Percentiles rank a stretch among this genome's conserved stretches.
phyloP scores from a whole-genome alignment of 2,329 filamentous ascomycete species.

The Diplodia mutila region DNA sequence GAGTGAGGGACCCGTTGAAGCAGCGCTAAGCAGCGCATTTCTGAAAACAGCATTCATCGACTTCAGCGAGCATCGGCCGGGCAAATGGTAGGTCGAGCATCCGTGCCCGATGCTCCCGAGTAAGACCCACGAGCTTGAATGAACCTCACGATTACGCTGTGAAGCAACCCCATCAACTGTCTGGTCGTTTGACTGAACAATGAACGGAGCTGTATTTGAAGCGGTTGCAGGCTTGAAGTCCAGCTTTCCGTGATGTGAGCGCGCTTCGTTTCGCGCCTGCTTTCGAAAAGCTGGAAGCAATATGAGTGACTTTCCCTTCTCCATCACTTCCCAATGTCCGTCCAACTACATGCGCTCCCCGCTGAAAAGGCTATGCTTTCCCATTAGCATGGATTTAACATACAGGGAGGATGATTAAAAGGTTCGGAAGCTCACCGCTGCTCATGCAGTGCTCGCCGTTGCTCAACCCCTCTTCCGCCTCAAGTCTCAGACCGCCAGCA shows the following conservation, averaged over 20 bases:
- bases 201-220: neutral
- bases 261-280: neutral
- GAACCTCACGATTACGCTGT: neutral
- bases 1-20: neutral
- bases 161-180: neutral
- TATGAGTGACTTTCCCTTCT: neutral
- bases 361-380: neutral
- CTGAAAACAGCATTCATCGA: neutral
- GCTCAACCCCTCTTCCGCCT: neutral
- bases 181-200: neutral
- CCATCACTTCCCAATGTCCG: neutral
- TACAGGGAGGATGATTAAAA: neutral
- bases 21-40: neutral
- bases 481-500: neutral
- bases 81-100: neutral
- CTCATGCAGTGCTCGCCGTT: too few relatives aligned
- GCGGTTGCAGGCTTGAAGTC: neutral
- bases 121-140: neutral
- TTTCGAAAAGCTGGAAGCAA: neutral
- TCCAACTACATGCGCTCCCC: neutral
- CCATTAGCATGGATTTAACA: neutral
- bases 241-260: neutral
- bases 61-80: neutral
- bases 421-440: neutral
- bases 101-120: neutral